Base-by-base conservation (phyloP, 163 green algal species). In the Volvox carteri region DNA sequence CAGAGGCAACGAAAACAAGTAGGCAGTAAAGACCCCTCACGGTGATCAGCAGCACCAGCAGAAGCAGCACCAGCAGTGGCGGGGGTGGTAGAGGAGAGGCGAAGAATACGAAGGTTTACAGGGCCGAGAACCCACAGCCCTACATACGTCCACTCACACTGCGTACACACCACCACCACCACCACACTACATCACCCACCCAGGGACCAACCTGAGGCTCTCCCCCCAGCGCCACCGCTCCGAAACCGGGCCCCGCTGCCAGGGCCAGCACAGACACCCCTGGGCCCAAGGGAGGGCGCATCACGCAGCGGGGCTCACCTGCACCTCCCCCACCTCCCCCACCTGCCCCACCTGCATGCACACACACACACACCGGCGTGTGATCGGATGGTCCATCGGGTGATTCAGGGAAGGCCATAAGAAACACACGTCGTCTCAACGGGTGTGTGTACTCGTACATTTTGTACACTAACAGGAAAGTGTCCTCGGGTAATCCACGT, bases 161-260 rank as follows among this genome's bases (percentile, higher is more conserved):
- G n/a, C n/a, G n/a, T n/a, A n/a, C n/a, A n/a, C n/a, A n/a, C n/a
- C n/a, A n/a, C n/a, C n/a, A n/a, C 58, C 65, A 7, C 65, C 4
- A 74, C 39, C 9, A 6, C 39, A 78, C 33, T 1, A 33, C 68
- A 16, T 41, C 70, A 58, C 1, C 73, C 37, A 33, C 5, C 33
- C 72, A 16, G 21, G 12, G 19, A 35, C 39, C 33, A 73, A 80
- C 81, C 65, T 87, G 81, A 30, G 81, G 65, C 81, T 87, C 81
- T 1, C 81, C 81, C 0, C 14, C 81, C 48, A 87, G 21, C 9
- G 65, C 81, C 81, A 87, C 23, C 35, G 81, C 81, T 7, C 5
- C 21, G 7, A 44, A 62, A 30, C 65, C 81, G 3, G 44, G 41
- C 23, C 65, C 30, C 44, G 79, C 81, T 1, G 62, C 65, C 81